Evolutionary conservation across 163 green algal species (phyloP), one percentile per base, ranked within the genome.

Genomic region (Scenedesmus sp.): DNA sequence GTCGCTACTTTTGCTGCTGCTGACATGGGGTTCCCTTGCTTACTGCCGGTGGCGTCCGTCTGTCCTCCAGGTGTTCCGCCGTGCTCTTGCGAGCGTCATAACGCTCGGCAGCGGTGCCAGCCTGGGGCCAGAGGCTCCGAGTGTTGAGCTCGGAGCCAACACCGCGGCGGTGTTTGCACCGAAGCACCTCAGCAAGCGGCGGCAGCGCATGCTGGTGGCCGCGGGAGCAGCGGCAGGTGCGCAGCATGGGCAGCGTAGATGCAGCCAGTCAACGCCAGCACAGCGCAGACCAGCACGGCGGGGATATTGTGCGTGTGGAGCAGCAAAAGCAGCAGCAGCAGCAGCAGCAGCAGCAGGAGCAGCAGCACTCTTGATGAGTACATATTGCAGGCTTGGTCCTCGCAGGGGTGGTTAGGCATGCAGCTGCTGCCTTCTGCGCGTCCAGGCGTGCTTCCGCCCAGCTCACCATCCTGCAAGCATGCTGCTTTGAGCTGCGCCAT

Each of bases 111-210:
- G 92, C 43, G 98, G 97, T 15, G 96, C 95, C 37, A 98, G 95
- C 1, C 92, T 99, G 70, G 98, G 98, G 0, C 98, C 98, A 0
- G 98, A 99, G 92, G 98, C 98, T 1, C 98, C 98, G 49, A 96
- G 88, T 59, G 98, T 99, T 30, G 98, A 99, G 91, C 97, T 99
- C 24, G 98, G 98, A 0, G 93, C 93, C 59, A 95, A 96, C 86
- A 96, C 90, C 49, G 92, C 96, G 30, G 95, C 93, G 3, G 90
- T 97, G 20, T 49, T 95, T 15, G 91, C 85, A 30, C 90, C 94
- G 16, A 95, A 94, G 72, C 85, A 89, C 53, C 93, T 96, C 35
- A 94, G 85, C 92, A 95, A 95, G 89, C 88, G 92, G 33, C 87
- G 91, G 12, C 92, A 96, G 89, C 90, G 96, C 37, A 97, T 96